Evolutionary conservation across 192 early-diverging fungal genomes (phyloP).

Genomic region (Backusella psychrophila): DNA sequence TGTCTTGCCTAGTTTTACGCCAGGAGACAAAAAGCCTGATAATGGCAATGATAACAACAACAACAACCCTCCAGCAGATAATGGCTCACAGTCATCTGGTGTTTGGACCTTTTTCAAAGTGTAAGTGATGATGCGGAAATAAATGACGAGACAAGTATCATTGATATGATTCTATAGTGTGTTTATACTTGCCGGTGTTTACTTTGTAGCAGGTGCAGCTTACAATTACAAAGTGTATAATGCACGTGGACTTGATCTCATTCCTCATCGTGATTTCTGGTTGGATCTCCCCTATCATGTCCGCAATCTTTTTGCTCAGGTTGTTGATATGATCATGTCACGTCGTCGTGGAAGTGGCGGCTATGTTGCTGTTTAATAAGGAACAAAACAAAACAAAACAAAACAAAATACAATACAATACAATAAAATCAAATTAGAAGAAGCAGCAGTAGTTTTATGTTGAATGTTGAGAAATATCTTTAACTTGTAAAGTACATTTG

Average conservation of each 20-base stretch:
- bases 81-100: conserved; percentile 8
- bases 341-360: conserved; percentile 33
- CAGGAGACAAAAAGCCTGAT: conserved; percentile 9
- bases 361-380: conserved; percentile 34
- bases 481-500: neutral
- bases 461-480: neutral
- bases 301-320: conserved; percentile 23
- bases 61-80: neutral
- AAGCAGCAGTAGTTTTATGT: neutral
- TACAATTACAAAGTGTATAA: conserved; percentile 39
- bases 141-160: neutral
- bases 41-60: conserved; percentile 7
- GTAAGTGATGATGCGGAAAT: neutral
- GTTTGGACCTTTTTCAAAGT: conserved; percentile 15
- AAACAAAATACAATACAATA: no score
- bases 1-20: neutral
- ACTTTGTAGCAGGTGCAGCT: conserved; percentile 34
- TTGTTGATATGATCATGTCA: conserved; percentile 24
- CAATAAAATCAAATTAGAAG: neutral
- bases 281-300: conserved; percentile 29
- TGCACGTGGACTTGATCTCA: conserved; percentile 33
- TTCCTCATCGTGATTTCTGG: conserved; percentile 37
- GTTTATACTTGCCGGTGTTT: conserved; percentile 13
- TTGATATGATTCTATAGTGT: neutral
- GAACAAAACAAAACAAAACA: neutral